Base-by-base conservation (phyloP, 1,139 yeast genomes). In the Tardiomyces blankii region DNA sequence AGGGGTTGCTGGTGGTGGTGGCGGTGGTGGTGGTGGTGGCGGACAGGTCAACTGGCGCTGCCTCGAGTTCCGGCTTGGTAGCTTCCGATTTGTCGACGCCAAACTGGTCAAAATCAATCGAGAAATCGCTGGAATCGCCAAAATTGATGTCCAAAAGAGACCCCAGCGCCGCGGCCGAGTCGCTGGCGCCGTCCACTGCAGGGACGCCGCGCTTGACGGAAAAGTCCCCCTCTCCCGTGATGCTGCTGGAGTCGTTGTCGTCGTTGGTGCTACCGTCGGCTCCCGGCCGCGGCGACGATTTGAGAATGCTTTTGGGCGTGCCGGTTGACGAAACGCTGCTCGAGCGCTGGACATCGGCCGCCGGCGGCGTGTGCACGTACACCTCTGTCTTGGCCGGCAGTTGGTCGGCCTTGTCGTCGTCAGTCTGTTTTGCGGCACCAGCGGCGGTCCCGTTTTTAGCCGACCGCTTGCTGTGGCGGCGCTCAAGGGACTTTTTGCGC, bases 401-500 rank as follows among this genome's bases (percentile, higher is more conserved):
- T 38, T 55, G 58, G 13, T 57, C 58, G 18, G 45, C 50, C 1
- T 41, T 39, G 14, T 47, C 46, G 41, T 50, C 49, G 27, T 46
- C 49, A 25, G 48, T 47, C 12, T 49, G 47, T 40, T 44, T 46
- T 30, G 41, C 19, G 18, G 43, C 47, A n/a, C n/a, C n/a, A n/a
- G n/a, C n/a, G n/a, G n/a, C n/a, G n/a, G n/a, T n/a, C n/a, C n/a
- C n/a, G 18, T 41, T 47, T 35, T 45, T 33, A 3, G 46, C 30
- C 6, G 51, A 39, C 23, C 47, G 43, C 19, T 45, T 45, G 48
- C 66, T 60, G 32, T 63, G 57, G 40, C 64, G 57, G 23, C 69
- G 55, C 46, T 64, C 68, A 44, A 65, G 50, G 38, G 63, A 56
- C 44, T 61, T 63, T 3, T 66, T 57, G 40, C 68, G 59, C 43